A percentile compares a stretch with the other conserved stretches of the same genome.
Evolutionary conservation across 208 protist genomes (phyloP).

Genomic region (Angomonas ambiguus): DNA sequence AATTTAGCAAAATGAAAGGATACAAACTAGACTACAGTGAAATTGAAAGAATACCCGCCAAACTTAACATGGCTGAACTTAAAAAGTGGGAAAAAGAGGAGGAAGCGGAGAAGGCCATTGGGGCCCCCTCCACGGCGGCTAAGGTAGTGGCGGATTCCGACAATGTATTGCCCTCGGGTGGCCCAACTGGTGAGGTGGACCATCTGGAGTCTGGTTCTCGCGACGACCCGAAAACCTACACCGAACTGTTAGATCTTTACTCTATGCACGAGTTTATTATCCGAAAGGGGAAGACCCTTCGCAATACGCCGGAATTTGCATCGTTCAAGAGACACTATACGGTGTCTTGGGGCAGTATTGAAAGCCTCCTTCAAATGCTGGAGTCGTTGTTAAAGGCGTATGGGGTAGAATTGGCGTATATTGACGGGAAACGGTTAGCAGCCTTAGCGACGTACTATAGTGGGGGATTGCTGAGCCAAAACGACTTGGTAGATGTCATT

Average conservation of each 20-base stretch:
- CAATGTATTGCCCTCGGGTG: not conserved
- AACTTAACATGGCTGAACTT: constrained; percentile 72
- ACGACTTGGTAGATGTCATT: constrained; percentile 75
- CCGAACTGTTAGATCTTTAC: constrained; percentile 90
- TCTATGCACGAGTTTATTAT: constrained; percentile 95
- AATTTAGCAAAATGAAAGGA: constrained; percentile 48
- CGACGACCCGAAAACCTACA: constrained; percentile 85
- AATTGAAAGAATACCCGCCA: constrained; percentile 64
- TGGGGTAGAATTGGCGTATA: constrained; percentile 82
- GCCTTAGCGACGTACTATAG: constrained; percentile 61
- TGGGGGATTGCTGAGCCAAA: constrained; percentile 33
- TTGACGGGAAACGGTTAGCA: constrained; percentile 88
- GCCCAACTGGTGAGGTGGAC: not conserved
- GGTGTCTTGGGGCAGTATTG: constrained; percentile 79
- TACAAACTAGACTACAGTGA: constrained; percentile 70
- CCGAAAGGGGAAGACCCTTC: constrained; percentile 80
- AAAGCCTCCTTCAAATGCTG: constrained; percentile 64
- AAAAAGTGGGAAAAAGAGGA: constrained; percentile 67
- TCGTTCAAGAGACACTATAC: constrained; percentile 86
- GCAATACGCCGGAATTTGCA: constrained; percentile 88
- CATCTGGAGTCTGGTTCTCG: not conserved
- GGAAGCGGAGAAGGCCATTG: constrained; percentile 20
- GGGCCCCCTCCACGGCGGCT: not conserved
- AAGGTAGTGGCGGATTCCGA: too few relatives aligned
- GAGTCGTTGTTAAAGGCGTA: constrained; percentile 77